phyloP scores from a whole-genome alignment of 208 protist genomes.

The Acanthamoeba lenticulata region DNA sequence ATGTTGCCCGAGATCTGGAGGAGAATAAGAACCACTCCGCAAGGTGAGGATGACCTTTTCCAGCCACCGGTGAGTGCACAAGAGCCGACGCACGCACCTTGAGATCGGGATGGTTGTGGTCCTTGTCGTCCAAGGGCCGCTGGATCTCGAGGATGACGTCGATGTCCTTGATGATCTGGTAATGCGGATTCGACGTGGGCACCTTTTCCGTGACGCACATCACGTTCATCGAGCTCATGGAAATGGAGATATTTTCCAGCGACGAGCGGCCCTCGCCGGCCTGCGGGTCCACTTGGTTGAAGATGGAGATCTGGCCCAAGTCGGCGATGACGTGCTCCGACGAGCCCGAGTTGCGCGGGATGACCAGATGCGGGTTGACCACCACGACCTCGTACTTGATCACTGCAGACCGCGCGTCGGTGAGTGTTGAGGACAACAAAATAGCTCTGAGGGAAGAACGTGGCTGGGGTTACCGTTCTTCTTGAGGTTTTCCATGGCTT shows the following conservation, averaged over 20 bases:
- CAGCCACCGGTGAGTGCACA: background rate
- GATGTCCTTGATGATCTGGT: conserved; percentile 59
- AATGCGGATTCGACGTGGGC: background rate
- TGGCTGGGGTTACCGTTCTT: conserved; percentile 33
- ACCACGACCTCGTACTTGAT: conserved; percentile 57
- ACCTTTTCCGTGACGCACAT: conserved; percentile 34
- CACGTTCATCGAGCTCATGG: conserved; percentile 58
- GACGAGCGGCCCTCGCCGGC: background rate
- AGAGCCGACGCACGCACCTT: conserved; percentile 23
- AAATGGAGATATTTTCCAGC: conserved; percentile 57
- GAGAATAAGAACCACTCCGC: too few relatives aligned
- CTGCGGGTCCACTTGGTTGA: background rate
- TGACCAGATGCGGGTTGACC: conserved; percentile 28
- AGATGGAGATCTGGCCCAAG: conserved; percentile 59
- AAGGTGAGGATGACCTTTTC: background rate
- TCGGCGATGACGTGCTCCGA: conserved; percentile 34
- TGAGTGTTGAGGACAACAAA: background rate
- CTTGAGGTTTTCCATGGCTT: conserved; percentile 27
- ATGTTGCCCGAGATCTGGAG: conserved; percentile 27
- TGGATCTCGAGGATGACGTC: conserved; percentile 52
- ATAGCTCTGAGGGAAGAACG: background rate
- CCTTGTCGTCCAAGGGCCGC: conserved; percentile 4
- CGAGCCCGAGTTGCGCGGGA: conserved; percentile 22
- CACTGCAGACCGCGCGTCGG: background rate
- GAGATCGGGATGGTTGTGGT: background rate